Conservation (phyloP, 2,329 filamentous ascomycete genomes). For the Colletotrichum paranaense region DNA sequence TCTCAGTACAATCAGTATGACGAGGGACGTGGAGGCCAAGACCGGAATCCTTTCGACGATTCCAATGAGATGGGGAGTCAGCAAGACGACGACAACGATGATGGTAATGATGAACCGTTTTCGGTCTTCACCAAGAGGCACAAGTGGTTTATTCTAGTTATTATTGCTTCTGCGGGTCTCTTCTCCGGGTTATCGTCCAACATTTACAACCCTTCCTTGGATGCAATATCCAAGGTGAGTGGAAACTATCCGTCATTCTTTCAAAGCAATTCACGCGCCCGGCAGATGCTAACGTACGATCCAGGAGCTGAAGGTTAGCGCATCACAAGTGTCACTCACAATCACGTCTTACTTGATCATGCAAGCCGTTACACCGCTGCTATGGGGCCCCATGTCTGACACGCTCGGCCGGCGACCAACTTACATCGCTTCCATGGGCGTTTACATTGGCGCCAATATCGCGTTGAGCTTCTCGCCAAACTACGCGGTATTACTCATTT, state of each 20-base stretch:
- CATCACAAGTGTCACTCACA: conserved; percentile 49
- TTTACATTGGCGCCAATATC: conserved; percentile 60
- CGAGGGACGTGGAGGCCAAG: conserved; percentile 3
- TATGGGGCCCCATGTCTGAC: conserved; percentile 63
- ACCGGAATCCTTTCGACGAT: conserved; percentile 24
- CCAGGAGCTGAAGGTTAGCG: conserved; percentile 44
- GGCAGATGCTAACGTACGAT: not conserved
- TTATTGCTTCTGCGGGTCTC: conserved; percentile 60
- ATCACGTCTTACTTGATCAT: conserved; percentile 61
- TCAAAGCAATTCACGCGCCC: not conserved
- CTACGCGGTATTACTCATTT: conserved; percentile 54
- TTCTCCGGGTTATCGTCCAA: conserved; percentile 64
- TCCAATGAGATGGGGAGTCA: not conserved
- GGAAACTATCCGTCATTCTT: not conserved
- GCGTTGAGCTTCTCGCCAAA: conserved; percentile 55
- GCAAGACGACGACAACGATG: not conserved
- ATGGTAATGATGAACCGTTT: conserved; percentile 37
- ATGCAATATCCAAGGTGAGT: conserved; percentile 48
- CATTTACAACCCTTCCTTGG: conserved; percentile 61
- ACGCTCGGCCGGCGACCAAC: conserved; percentile 55
- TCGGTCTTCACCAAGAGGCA: conserved; percentile 50
- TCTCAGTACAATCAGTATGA: conserved; percentile 5
- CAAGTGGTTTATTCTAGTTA: conserved; percentile 59
- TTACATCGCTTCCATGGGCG: conserved; percentile 56
- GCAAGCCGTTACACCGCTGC: conserved; percentile 59